These are phyloP conservation scores for Asterochloris erici DNA, from an alignment of 139 green algal genomes.

Conservation along the genomic window DNA sequence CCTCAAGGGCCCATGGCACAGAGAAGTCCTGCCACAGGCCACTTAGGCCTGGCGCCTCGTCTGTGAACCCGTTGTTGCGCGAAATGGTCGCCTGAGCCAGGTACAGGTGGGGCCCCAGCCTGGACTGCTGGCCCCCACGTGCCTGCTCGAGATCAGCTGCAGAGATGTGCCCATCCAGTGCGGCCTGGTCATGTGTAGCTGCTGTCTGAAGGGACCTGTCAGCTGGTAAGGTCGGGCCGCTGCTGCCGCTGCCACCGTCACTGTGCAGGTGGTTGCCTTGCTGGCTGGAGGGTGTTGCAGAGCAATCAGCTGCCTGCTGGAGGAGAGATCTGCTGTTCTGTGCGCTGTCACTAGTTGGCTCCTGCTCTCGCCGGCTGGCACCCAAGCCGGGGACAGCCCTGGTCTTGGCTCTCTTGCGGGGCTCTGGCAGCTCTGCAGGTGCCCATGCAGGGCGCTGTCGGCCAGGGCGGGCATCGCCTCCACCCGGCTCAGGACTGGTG, in stretches of 20 bases:
- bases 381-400: too few relatives aligned
- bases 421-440: too few relatives aligned
- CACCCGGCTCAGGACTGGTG: too few relatives aligned
- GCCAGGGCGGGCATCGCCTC: too few relatives aligned
- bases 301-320: too few relatives aligned
- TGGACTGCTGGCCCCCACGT: background rate
- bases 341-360: too few relatives aligned
- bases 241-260: slow-evolving; percentile 14
- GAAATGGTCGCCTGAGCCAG: background rate
- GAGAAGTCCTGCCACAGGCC: slow-evolving; percentile 33
- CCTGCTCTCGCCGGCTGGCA: too few relatives aligned
- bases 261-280: background rate
- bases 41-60: slow-evolving; percentile 19
- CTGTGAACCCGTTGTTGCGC: background rate
- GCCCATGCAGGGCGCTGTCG: too few relatives aligned
- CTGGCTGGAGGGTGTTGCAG: too few relatives aligned
- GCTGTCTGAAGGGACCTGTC: slow-evolving; percentile 19
- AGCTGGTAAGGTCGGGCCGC: slow-evolving; percentile 30
- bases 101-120: slow-evolving; percentile 15
- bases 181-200: background rate
- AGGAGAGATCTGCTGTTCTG: too few relatives aligned
- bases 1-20: slow-evolving; percentile 29
- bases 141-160: slow-evolving; percentile 30
- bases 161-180: background rate
- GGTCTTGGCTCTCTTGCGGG: too few relatives aligned